phyloP scores from a whole-genome alignment of 2,329 filamentous ascomycete genomes.

The Anthostomella pinea region DNA sequence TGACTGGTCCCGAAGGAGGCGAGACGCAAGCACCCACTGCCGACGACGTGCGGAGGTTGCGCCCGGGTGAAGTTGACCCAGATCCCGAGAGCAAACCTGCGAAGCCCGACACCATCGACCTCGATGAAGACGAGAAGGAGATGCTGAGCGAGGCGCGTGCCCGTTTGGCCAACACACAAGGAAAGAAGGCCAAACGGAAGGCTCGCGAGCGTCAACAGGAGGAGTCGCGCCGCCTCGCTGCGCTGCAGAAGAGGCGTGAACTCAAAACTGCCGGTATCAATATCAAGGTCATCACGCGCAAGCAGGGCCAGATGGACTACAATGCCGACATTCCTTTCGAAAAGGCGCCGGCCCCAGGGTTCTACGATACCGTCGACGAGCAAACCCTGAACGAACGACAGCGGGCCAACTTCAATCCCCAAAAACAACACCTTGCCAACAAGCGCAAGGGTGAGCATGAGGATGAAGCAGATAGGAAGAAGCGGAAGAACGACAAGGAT shows the following conservation, averaged over 20 bases:
- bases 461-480: conserved; percentile 78
- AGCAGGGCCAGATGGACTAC: conserved; percentile 98
- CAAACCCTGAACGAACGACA: conserved; percentile 76
- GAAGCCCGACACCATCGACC: conserved; percentile 91
- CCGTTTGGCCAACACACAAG: conserved; percentile 93
- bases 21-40: conserved; percentile 86
- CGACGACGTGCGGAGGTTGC: conserved; percentile 84
- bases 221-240: conserved; percentile 84
- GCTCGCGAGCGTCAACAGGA: conserved; percentile 93
- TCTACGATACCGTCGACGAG: conserved; percentile 91
- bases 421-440: conserved; percentile 84
- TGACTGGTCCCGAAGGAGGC: conserved; percentile 81
- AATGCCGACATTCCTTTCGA: conserved; percentile 99
- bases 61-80: conserved; percentile 93
- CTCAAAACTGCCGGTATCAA: conserved; percentile 98
- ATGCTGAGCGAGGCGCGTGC: conserved; percentile 98
- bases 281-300: conserved; percentile 87
- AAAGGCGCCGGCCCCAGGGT: conserved; percentile 82
- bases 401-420: conserved; percentile 81
- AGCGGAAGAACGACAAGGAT: conserved; percentile 84
- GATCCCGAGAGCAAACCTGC: conserved; percentile 96
- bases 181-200: conserved; percentile 98
- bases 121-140: conserved; percentile 99
- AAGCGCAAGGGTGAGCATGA: conserved; percentile 91
- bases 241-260: conserved; percentile 91